Evolutionary conservation across 2,329 filamentous ascomycete genomes (phyloP).

Genomic region (Aspergillus nomiae): DNA sequence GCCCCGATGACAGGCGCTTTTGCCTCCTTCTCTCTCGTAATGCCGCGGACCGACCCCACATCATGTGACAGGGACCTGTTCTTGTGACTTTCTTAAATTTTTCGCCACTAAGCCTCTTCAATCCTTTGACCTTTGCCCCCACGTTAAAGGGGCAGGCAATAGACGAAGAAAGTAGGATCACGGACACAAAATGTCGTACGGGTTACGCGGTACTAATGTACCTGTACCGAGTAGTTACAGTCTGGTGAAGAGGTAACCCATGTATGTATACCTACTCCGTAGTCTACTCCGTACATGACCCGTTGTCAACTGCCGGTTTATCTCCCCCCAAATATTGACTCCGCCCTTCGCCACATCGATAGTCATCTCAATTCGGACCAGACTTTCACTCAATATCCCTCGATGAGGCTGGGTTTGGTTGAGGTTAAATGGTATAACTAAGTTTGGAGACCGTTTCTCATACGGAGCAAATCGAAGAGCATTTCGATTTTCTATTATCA

Average conservation of each 20-base stretch:
- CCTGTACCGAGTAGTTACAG: not conserved
- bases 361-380: not conserved
- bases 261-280: not conserved
- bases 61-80: constrained; percentile 25
- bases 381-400: not conserved
- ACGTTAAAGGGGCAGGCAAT: constrained; percentile 8
- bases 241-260: not conserved
- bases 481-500: not conserved
- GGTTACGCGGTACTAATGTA: not conserved
- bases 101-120: constrained; percentile 12
- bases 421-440: not conserved
- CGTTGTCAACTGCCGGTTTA: not conserved
- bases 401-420: not conserved
- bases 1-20: constrained; percentile 1
- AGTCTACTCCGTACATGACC: not conserved
- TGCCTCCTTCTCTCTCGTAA: constrained; percentile 6
- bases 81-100: constrained; percentile 23
- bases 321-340: not conserved
- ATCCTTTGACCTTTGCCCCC: constrained; percentile 7
- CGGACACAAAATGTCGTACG: constrained; percentile 1
- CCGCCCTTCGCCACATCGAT: constrained; percentile 1
- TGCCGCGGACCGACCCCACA: constrained; percentile 20
- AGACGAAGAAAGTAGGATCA: constrained; percentile 1
- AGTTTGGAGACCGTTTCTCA: not conserved
- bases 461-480: not conserved